Base-by-base conservation (phyloP, 192 early-diverging fungal species). In the Gonapodya prolifera region DNA sequence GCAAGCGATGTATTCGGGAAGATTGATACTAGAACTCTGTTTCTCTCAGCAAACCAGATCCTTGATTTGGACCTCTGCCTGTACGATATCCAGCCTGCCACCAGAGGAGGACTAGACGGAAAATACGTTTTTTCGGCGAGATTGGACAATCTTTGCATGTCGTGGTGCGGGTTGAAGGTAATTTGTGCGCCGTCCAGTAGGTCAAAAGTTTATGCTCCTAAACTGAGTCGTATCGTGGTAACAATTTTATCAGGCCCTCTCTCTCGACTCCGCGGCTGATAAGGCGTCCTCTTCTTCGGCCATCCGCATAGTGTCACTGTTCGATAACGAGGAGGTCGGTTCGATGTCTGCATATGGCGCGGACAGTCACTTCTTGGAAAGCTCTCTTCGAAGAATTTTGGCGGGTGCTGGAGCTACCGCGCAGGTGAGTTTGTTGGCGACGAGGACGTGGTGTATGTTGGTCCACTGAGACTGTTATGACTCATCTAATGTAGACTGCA, bases 321-420 rank as follows among this genome's bases (percentile, higher is more conserved):
- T 99, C 80, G 98, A 99, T 83, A 98, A 99, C 85, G 98, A 99
- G 82, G 98, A 99, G 79, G 89, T 99, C 34, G 98, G 98, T 33
- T 95, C 93, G 33, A 85, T 83, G 16, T 93, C 94, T 45, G 96
- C 96, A 1, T 93, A 96, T 79, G 98, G 98, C 75, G 98, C 98
- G 17, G 93, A 93, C 81, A 96, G 94, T 13, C 92, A 94, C 78
- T 84, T 98, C 78, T 85, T 95, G 28, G 93, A 91, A 69, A 80
- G 87, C 17, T 89, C 91, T 28, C 80, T 95, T 70, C 86, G 89
- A 70, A 87, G 94, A 36, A 83, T 94, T 80, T 78, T 82, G 13
- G 71, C 71, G 18, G 71, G 28, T 2, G 18, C 71, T 32, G 71
- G 71, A 13, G 28, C 32, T 2, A 32, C 32, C 18, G 28, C 2